phyloP scores from a whole-genome alignment of 2,329 filamentous ascomycete species.

The Penicillium sp. region DNA sequence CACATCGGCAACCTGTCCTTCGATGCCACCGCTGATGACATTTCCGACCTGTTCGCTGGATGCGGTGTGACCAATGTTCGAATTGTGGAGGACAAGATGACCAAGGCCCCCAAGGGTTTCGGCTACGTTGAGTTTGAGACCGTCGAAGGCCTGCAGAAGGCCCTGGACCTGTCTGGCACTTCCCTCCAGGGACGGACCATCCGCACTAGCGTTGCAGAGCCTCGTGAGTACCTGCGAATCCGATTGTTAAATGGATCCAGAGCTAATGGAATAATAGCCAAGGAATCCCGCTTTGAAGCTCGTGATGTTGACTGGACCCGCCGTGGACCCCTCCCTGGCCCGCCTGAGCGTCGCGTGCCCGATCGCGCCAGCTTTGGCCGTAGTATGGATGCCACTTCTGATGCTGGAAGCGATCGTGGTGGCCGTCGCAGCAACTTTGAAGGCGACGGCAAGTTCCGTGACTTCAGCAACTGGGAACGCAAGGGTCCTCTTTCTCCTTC shows the following conservation, averaged over 20 bases:
- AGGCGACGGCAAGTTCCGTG: constrained; percentile 69
- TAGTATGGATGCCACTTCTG: constrained; percentile 52
- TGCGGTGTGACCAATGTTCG: constrained; percentile 87
- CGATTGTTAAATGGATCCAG: not conserved
- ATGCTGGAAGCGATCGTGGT: constrained; percentile 61
- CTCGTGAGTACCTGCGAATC: constrained; percentile 60
- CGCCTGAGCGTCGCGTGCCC: constrained; percentile 56
- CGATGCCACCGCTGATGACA: constrained; percentile 77
- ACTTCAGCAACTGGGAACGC: constrained; percentile 90
- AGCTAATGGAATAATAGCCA: constrained; percentile 58
- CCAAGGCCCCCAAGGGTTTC: constrained; percentile 93
- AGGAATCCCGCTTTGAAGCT: constrained; percentile 69
- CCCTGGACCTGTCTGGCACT: constrained; percentile 73
- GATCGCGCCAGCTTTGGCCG: constrained; percentile 54
- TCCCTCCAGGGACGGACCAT: constrained; percentile 85
- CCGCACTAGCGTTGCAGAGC: constrained; percentile 92
- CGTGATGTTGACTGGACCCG: constrained; percentile 92
- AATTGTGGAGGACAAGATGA: constrained; percentile 93
- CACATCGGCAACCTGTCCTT: constrained; percentile 97
- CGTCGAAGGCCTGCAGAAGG: constrained; percentile 85
- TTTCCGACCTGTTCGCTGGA: constrained; percentile 77
- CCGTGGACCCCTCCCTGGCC: constrained; percentile 78
- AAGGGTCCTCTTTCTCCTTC: constrained; percentile 81
- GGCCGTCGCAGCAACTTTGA: constrained; percentile 62
- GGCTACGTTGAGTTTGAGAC: constrained; percentile 93